Evolutionary conservation across 768 basidiomycete species (phyloP).

Genomic region (Termitomyces sp.): DNA sequence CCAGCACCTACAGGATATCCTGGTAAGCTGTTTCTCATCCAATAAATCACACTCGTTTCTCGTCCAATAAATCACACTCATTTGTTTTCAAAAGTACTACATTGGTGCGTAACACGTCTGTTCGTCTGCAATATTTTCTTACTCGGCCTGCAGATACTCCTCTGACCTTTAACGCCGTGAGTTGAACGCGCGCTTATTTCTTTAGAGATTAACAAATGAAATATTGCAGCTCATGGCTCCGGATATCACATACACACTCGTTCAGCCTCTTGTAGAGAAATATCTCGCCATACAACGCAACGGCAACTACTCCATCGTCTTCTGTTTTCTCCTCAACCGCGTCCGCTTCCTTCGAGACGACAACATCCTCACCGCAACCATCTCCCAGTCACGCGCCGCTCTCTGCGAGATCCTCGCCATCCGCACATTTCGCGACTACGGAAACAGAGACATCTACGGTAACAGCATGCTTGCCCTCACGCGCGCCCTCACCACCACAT

Average conservation of each 20-base stretch:
- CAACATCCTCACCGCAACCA: slow-evolving; percentile 57
- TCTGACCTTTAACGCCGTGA: slow-evolving; percentile 71
- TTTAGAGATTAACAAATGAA: too few species aligned
- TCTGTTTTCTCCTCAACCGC: slow-evolving; percentile 84
- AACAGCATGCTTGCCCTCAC: slow-evolving; percentile 64
- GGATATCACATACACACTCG: slow-evolving; percentile 86
- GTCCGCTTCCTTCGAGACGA: slow-evolving; percentile 81
- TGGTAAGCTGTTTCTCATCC: slow-evolving; percentile 31
- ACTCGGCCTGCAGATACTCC: slow-evolving; percentile 60
- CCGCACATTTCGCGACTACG: slow-evolving; percentile 67
- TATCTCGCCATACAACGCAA: slow-evolving; percentile 65
- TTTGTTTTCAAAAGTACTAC: slow-evolving; percentile 43
- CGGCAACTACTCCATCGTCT: slow-evolving; percentile 81
- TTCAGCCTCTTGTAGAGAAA: slow-evolving; percentile 84
- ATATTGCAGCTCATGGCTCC: slow-evolving; percentile 79
- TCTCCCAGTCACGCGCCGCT: slow-evolving; percentile 71
- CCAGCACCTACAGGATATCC: slow-evolving; percentile 55
- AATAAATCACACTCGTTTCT: background rate
- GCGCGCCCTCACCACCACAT: slow-evolving; percentile 68
- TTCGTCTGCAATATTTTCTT: background rate
- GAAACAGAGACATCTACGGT: slow-evolving; percentile 48
- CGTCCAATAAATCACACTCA: too few species aligned
- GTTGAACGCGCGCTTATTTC: slow-evolving; percentile 16
- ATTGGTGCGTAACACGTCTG: slow-evolving; percentile 47
- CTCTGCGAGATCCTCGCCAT: slow-evolving; percentile 91